Percentiles rank a stretch among this genome's conserved stretches.
Conservation (phyloP, 345 rosid species). For the Heritiera fomes region DNA sequence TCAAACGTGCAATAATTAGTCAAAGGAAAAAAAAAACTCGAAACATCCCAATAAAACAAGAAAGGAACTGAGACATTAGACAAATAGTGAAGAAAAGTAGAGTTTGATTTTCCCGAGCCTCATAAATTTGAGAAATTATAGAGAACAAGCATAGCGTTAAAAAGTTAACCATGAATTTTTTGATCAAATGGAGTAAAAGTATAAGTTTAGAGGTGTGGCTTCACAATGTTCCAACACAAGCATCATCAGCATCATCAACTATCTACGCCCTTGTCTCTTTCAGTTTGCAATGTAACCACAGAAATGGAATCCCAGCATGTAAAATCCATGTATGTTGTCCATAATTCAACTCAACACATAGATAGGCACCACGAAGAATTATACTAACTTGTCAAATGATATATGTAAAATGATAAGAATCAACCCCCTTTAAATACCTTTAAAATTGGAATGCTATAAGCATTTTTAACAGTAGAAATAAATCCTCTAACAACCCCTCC, state of each 20-base stretch:
- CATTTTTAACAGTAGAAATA: slow-evolving; percentile 1
- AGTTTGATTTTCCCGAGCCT: not conserved
- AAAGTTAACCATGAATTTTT: not conserved
- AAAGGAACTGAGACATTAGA: not conserved
- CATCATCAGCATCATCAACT: not conserved
- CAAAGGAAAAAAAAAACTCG: not conserved
- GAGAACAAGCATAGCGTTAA: not conserved
- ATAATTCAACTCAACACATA: not conserved
- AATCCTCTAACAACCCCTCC: not conserved
- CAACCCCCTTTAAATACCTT: not conserved
- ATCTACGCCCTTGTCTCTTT: not conserved
- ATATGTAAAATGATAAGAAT: not conserved
- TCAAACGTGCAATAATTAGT: not conserved
- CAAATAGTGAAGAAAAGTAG: not conserved
- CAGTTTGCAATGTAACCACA: not conserved
- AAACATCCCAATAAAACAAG: not conserved
- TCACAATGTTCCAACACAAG: not conserved
- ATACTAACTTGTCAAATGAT: not conserved
- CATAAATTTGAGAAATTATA: no score
- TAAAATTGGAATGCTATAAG: not conserved
- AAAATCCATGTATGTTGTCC: not conserved
- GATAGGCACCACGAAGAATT: not conserved
- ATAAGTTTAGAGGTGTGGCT: not conserved
- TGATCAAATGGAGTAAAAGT: no score
- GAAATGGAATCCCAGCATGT: not conserved